Evolutionary conservation across 108 stramenopile species (phyloP), one percentile per base, ranked within the genome.

Genomic region (Mayamaea pseudoterrestris): DNA sequence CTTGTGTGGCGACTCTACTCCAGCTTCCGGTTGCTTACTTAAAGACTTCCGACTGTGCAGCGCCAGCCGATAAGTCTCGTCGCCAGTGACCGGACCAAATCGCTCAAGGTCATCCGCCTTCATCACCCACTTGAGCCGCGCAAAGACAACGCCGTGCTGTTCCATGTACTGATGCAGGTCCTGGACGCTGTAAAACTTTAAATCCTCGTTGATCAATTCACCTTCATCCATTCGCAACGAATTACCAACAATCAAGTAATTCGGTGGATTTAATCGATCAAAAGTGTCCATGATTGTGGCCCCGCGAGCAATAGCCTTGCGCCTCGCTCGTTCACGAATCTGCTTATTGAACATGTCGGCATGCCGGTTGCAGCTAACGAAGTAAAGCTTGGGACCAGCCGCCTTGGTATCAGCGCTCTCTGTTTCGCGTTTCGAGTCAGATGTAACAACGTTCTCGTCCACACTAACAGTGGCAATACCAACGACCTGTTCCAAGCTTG

Each of bases 121-220:
- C 9, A 13, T 20, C 6, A 35, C 35, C 50, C 50, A 51, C 13
- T 23, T 32, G 12, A 34, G 50, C 22, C 20, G 26, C 22, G 16
- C 30, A 25, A 34, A 51, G 20, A 51, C 35, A 36, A 51, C 24
- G 31, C 18, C 5, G 37, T 51, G 12, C 17, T 51, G 22, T 14
- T 37, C 20, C 13, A 51, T 24, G 25, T 37, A 51, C 11, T 18
- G 11, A 37, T 21, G 21, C 35, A 51, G 13, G 5, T 51, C 50
- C 20, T 36, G 35, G 2, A 51, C 35, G 11, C 20, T 3, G 13
- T 35, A 17, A 25, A 51, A 51, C 5, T 36, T 21, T 16, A 51
- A 22, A 1, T 34, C 17, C 5, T 34, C 2, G 2, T 34, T 36
- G 7, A 51, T 11, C 18, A 3, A 21, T 6, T 26, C 24, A 25